phyloP scores from a whole-genome alignment of 2,329 filamentous ascomycete species.

The Aspergillus sp. region DNA sequence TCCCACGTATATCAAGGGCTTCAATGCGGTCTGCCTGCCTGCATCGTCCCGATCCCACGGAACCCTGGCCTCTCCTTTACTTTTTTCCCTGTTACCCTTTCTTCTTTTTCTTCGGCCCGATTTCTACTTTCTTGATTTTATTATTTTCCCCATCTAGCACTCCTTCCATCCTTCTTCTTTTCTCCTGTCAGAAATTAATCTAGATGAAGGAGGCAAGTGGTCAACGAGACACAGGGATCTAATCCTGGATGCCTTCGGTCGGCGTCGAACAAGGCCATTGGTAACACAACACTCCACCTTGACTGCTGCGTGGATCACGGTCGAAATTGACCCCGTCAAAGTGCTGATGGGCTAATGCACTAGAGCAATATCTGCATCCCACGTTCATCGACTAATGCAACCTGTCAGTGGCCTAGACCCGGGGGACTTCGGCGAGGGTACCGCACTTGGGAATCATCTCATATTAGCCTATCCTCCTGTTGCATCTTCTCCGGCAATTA shows the following conservation, averaged over 20 bases:
- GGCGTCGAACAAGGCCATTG: neutral
- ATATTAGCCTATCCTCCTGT: neutral
- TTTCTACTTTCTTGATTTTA: neutral
- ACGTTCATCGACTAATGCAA: neutral
- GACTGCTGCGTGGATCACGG: neutral
- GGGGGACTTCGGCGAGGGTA: neutral
- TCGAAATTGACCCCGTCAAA: neutral
- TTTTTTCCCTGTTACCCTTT: neutral
- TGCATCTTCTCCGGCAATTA: too few species aligned
- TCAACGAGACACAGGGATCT: neutral
- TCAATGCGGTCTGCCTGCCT: neutral
- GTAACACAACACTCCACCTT: neutral
- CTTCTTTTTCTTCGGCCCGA: neutral
- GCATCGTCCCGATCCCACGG: neutral
- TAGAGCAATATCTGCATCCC: neutral
- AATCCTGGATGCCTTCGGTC: neutral
- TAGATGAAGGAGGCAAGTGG: neutral
- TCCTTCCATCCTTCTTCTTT: neutral
- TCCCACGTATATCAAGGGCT: neutral
- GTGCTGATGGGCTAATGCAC: neutral
- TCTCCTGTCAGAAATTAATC: neutral
- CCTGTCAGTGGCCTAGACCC: neutral
- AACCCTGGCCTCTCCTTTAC: neutral
- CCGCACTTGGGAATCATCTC: neutral
- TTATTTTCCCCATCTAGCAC: neutral